Evolutionary conservation across 2,329 filamentous ascomycete species (phyloP), one percentile per base, ranked within the genome.

Genomic region (Diaporthe helianthi): DNA sequence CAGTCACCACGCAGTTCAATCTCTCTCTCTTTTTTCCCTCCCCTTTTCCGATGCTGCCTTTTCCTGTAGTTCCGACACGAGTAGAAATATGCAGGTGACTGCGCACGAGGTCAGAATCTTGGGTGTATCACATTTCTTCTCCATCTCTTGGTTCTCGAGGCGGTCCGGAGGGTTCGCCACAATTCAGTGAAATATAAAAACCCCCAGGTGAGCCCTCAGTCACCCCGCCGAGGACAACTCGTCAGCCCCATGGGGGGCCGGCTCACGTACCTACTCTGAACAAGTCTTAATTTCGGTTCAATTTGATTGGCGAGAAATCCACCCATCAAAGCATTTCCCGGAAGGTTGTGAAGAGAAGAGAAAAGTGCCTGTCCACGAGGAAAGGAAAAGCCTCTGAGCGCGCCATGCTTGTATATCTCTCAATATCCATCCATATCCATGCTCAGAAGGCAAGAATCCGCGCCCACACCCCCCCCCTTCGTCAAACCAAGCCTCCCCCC

Each of bases 131-230:
- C 13, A 10, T 44, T 29, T 5, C 7, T 7, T 41, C 22, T 3
- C 1, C 26, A 19, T 26, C 13, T 31, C 44, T 47, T 22, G 49
- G 24, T 53, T 31, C 15, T n/a, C 38, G 58, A 49, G 58, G 58
- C 58, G 58, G 58, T 63, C 58, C 49, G 58, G 58, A 22, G 41
- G n/a, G 7, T 10, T 49, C 26, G 58, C 58, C 58, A 49, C 58
- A 10, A 44, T 24, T 10, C n/a, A 22, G 6, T 31, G 19, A 19
- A 63, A 49, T 49, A 63, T 63, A 49, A 63, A 44, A 33, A 15
- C 24, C 26, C 22, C 8, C 2, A 19, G 3, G 17, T 29, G 8
- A 22, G 41, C 58, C 41, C 44, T 33, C 38, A 31, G 12, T 33
- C 41, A 13, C 44, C 10, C 44, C 58, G 44, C 44, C 36, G 58